A percentile compares a stretch with the other conserved stretches of the same genome.
Evolutionary conservation across 2,329 filamentous ascomycete genomes (phyloP).

Genomic region (Exophiala sideris): DNA sequence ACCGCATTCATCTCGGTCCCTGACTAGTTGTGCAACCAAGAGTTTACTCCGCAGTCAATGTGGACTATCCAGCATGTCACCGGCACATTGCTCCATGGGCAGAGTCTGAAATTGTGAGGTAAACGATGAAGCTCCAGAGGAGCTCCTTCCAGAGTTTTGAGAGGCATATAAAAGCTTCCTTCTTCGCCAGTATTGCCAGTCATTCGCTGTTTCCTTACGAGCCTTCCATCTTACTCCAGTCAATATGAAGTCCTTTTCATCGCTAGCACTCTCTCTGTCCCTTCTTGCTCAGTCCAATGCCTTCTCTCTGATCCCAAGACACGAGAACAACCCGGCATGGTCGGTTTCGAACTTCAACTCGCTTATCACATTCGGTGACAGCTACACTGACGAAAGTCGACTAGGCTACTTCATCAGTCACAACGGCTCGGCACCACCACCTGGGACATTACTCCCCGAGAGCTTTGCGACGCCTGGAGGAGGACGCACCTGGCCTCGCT

Average conservation of each 20-base stretch:
- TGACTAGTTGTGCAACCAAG: not conserved
- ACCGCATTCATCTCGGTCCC: not conserved
- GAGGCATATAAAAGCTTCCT: too few relatives aligned
- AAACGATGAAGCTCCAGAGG: not conserved
- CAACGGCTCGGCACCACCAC: conserved; percentile 59
- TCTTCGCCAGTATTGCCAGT: too few relatives aligned
- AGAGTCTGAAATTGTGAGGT: not conserved
- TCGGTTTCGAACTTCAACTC: conserved; percentile 54
- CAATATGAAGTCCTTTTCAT: not conserved
- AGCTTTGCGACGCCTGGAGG: conserved; percentile 57
- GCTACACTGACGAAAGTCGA: conserved; percentile 71
- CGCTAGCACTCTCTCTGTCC: not conserved
- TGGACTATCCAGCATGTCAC: not conserved
- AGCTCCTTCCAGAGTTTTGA: not conserved
- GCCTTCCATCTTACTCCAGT: too few relatives aligned
- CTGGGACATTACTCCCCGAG: conserved; percentile 53
- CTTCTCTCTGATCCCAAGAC: conserved; percentile 2
- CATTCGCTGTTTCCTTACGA: too few relatives aligned
- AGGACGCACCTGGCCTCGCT: conserved; percentile 66
- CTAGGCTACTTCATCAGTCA: conserved; percentile 60
- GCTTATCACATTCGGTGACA: conserved; percentile 69
- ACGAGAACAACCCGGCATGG: conserved; percentile 24
- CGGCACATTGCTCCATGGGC: not conserved
- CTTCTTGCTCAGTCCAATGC: not conserved
- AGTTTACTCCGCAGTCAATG: not conserved